phyloP scores from a whole-genome alignment of 257 asterid species.

The Echites panduratus region DNA sequence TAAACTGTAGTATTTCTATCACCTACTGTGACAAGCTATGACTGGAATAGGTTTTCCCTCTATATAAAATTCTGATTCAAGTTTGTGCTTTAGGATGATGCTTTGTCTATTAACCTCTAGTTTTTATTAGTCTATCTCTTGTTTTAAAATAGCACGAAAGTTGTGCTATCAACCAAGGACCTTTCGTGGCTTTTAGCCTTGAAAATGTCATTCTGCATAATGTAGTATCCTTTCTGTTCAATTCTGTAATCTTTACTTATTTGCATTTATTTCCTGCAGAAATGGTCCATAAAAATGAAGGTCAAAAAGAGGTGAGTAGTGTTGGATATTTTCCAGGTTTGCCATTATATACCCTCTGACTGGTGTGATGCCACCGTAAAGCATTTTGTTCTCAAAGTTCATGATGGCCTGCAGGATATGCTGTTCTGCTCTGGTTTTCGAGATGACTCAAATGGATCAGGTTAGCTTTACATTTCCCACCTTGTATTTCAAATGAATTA shows the following conservation, averaged over 20 bases:
- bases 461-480: constrained; percentile 24
- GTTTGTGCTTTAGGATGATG: not conserved
- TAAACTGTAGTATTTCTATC: not conserved
- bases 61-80: not conserved
- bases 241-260: constrained; percentile 21
- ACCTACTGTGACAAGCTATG: not conserved
- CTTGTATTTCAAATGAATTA: not conserved
- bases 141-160: not conserved
- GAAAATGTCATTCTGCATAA: not conserved
- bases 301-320: constrained; percentile 44
- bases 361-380: constrained; percentile 5
- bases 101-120: not conserved
- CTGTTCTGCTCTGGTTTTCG: constrained; percentile 50
- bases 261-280: constrained; percentile 46
- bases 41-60: not conserved
- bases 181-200: not conserved
- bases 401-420: constrained; percentile 48
- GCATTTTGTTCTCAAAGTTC: constrained; percentile 9
- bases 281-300: constrained; percentile 44
- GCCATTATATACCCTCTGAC: not conserved
- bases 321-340: constrained; percentile 1
- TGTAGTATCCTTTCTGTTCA: not conserved
- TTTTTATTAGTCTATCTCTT: not conserved
- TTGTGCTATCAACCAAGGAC: not conserved
- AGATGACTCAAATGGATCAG: constrained; percentile 63